phyloP scores from a whole-genome alignment of 495 filamentous ascomycete species.

The Hyaloscypha variabilis region DNA sequence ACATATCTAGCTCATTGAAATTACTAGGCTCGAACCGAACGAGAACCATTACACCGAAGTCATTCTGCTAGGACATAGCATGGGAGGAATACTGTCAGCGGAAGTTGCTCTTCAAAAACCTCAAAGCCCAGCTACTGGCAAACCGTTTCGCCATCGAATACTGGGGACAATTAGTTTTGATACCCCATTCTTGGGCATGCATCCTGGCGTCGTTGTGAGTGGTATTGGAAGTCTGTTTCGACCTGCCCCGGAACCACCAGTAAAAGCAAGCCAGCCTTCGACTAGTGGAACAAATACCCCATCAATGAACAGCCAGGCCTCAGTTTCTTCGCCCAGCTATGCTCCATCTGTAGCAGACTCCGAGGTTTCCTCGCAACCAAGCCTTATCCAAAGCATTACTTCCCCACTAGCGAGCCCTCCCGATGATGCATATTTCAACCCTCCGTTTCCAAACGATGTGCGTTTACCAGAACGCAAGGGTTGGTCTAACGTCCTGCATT shows the following conservation, averaged over 20 bases:
- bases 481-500: slow-evolving; percentile 70
- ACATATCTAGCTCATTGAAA: slow-evolving; percentile 22
- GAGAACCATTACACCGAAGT: slow-evolving; percentile 76
- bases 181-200: slow-evolving; percentile 84
- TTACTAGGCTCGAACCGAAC: slow-evolving; percentile 70
- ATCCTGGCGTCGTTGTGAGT: slow-evolving; percentile 81
- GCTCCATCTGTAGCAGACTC: slow-evolving; percentile 21
- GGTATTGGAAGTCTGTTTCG: slow-evolving; percentile 79
- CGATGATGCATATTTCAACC: slow-evolving; percentile 70
- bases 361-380: slow-evolving; percentile 16
- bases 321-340: slow-evolving; percentile 20
- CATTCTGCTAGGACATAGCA: slow-evolving; percentile 84
- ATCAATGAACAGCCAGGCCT: slow-evolving; percentile 17
- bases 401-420: slow-evolving; percentile 20
- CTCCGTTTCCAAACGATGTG: slow-evolving; percentile 73
- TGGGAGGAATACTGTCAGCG: slow-evolving; percentile 83
- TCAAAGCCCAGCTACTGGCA: slow-evolving; percentile 25
- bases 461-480: slow-evolving; percentile 64
- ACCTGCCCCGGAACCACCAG: slow-evolving; percentile 47
- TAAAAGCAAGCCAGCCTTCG: slow-evolving; percentile 4
- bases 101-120: slow-evolving; percentile 71
- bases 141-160: slow-evolving; percentile 71
- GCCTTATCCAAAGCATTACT: slow-evolving; percentile 20
- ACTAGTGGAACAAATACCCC: slow-evolving; percentile 18
- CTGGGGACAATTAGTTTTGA: slow-evolving; percentile 86